Percentiles rank a stretch among this genome's conserved stretches.
Conservation (phyloP, 345 rosid species). For the Camelina laxa region DNA sequence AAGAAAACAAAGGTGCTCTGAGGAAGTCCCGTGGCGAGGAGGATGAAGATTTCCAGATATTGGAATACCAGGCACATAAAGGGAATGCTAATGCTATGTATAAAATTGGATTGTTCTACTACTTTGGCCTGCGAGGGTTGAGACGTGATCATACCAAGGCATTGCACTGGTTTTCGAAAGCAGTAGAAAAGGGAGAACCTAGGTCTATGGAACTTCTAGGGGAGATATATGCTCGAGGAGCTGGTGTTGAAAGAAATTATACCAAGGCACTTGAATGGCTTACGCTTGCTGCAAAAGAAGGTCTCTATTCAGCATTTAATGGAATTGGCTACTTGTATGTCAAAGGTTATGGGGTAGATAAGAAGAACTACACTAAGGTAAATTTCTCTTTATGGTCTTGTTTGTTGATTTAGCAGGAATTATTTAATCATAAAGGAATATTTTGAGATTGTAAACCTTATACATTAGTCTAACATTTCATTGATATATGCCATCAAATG, state of each 20-base stretch:
- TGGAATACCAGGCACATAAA: conserved; percentile 96
- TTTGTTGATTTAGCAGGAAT: background rate
- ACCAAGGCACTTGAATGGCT: conserved; percentile 96
- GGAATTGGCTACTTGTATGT: conserved; percentile 96
- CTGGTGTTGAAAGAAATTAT: conserved; percentile 96
- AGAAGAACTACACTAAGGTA: conserved; percentile 93
- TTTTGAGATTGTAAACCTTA: background rate
- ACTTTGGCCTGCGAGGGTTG: conserved; percentile 95
- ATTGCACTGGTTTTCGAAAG: conserved; percentile 82
- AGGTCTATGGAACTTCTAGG: conserved; percentile 97
- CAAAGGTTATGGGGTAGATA: conserved; percentile 95
- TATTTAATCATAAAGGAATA: conserved; percentile 1
- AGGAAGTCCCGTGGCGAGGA: conserved; percentile 96
- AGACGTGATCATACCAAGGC: conserved; percentile 92
- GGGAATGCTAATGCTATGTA: conserved; percentile 92
- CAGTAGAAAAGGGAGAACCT: conserved; percentile 91
- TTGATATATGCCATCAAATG: conserved; percentile 28
- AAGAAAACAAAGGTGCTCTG: conserved; percentile 91
- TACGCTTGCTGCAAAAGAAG: conserved; percentile 77
- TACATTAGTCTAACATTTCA: background rate
- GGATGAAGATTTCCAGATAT: conserved; percentile 95
- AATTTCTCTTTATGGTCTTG: conserved; percentile 18
- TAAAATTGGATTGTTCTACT: conserved; percentile 85
- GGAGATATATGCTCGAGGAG: conserved; percentile 97
- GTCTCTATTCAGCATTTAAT: conserved; percentile 86